These are phyloP conservation scores for Adiantum capillusveneris DNA, from an alignment of 75 land plant genomes.

Conservation along the genomic window DNA sequence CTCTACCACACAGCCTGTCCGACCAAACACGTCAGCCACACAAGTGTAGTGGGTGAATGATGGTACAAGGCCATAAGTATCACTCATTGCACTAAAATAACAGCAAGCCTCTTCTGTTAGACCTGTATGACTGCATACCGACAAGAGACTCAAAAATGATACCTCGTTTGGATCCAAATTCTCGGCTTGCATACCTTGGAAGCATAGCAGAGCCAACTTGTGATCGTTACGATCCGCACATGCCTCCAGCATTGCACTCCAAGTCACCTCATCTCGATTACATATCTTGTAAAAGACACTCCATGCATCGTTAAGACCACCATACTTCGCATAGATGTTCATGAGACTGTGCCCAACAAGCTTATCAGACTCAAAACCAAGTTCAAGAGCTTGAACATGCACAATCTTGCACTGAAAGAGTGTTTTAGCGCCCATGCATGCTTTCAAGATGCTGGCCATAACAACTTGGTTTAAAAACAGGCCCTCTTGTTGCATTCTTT, in stretches of 20 bases:
- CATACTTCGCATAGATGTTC: conserved; percentile 7
- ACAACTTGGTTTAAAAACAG: conserved; percentile 6
- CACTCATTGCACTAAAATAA: conserved; percentile 8
- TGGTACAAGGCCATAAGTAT: conserved; percentile 1
- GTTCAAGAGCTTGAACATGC: conserved; percentile 10
- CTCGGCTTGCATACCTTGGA: conserved; percentile 4
- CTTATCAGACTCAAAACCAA: conserved; percentile 14
- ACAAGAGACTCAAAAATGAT: conserved; percentile 15
- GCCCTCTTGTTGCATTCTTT: conserved; percentile 2
- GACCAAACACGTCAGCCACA: conserved; percentile 23
- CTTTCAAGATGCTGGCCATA: conserved; percentile 9
- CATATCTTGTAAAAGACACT: conserved; percentile 5
- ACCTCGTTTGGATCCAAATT: conserved; percentile 10
- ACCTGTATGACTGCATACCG: conserved; percentile 19
- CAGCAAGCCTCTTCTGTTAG: conserved; percentile 6
- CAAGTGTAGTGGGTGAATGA: conserved; percentile 13
- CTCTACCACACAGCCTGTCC: conserved; percentile 14
- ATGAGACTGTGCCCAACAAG: conserved; percentile 15
- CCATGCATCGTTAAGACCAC: conserved; percentile 13
- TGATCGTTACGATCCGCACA: conserved; percentile 7
- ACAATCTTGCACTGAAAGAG: conserved; percentile 15
- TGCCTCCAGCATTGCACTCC: conserved; percentile 17
- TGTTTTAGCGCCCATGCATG: not conserved
- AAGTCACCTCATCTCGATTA: conserved; percentile 9
- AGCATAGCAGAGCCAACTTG: conserved; percentile 8